Evolutionary conservation across 768 basidiomycete species (phyloP).

Genomic region (Tylopilus felleus): DNA sequence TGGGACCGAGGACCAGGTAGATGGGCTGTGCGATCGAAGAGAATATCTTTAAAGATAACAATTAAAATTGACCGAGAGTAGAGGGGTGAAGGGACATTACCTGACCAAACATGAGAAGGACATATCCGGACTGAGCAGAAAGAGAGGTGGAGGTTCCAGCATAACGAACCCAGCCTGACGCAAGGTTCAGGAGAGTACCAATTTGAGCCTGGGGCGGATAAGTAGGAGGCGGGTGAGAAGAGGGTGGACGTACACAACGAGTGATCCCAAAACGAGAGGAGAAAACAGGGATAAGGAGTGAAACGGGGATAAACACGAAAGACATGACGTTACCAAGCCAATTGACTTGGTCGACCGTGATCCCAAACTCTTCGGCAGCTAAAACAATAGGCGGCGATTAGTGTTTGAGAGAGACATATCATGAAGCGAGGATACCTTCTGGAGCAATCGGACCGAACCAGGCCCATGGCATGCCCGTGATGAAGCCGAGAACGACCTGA

Average conservation of each 20-base stretch:
- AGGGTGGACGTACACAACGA: conserved; percentile 49
- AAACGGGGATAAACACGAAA: conserved; percentile 58
- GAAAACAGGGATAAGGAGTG: conserved; percentile 56
- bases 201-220: conserved; percentile 52
- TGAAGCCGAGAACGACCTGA: conserved; percentile 60
- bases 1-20: conserved; percentile 75
- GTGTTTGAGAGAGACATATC: not conserved
- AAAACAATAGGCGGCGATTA: not conserved
- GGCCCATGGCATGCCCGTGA: conserved; percentile 64
- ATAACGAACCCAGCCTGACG: conserved; percentile 76
- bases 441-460: conserved; percentile 87
- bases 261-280: conserved; percentile 59
- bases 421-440: conserved; percentile 48
- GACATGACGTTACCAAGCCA: conserved; percentile 76
- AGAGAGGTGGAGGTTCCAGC: conserved; percentile 61
- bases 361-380: conserved; percentile 64
- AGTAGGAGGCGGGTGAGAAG: not conserved
- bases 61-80: not conserved
- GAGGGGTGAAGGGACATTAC: conserved; percentile 32
- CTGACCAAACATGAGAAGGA: conserved; percentile 69
- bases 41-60: conserved; percentile 45
- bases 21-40: conserved; percentile 64
- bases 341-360: conserved; percentile 69
- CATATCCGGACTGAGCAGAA: conserved; percentile 50
- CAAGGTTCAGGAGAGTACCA: conserved; percentile 49